phyloP scores from a whole-genome alignment of 306 rosid species.

The Sindora glabra region DNA sequence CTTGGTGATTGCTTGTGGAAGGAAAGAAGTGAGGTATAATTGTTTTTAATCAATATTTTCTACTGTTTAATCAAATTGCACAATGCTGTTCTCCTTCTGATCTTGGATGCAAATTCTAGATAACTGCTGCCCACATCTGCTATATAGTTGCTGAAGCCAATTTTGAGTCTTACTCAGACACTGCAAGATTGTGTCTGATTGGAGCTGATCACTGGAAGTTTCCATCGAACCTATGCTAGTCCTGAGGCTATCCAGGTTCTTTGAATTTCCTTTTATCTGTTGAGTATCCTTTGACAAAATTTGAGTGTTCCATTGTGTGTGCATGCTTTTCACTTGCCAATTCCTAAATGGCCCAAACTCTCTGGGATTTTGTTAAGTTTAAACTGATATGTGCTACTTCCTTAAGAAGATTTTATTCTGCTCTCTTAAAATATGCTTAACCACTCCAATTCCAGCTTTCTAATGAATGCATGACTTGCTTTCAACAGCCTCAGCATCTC shows the following conservation, averaged over 20 bases:
- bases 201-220: slow-evolving; percentile 95
- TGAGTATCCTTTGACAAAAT: neutral
- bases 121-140: slow-evolving; percentile 92
- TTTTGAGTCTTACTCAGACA: slow-evolving; percentile 75
- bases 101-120: slow-evolving; percentile 37
- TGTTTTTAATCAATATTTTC: slow-evolving; percentile 1
- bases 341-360: too few relatives aligned
- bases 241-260: slow-evolving; percentile 96
- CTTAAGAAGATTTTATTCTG: neutral
- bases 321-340: neutral
- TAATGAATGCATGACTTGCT: neutral
- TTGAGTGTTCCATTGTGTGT: neutral
- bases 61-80: neutral
- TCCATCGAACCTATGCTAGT: slow-evolving; percentile 85
- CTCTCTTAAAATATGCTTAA: neutral
- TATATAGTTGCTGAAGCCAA: slow-evolving; percentile 90
- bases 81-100: slow-evolving; percentile 21
- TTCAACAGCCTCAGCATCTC: neutral
- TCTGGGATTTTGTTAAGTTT: slow-evolving; percentile 4
- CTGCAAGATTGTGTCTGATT: slow-evolving; percentile 79
- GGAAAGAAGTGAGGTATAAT: slow-evolving; percentile 76
- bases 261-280: slow-evolving; percentile 6
- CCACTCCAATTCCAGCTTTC: neutral
- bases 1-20: slow-evolving; percentile 94
- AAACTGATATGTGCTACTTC: neutral